Conservation (phyloP, 208 protist genomes). For the Acanthamoeba royreba region DNA sequence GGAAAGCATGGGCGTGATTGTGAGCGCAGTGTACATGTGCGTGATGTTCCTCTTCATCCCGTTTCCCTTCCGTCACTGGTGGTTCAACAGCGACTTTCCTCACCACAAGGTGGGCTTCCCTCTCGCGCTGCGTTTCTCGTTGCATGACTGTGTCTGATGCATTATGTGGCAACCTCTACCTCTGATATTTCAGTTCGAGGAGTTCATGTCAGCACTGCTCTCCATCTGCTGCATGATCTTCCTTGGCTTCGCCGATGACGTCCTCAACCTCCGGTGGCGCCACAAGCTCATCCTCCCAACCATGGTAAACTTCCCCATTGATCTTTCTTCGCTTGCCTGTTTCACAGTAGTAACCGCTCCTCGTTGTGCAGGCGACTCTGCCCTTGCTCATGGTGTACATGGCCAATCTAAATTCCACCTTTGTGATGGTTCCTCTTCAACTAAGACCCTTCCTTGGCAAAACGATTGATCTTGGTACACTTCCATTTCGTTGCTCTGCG, state of each 20-base stretch:
- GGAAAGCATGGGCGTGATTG: conserved; percentile 80
- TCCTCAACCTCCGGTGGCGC: conserved; percentile 93
- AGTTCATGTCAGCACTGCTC: conserved; percentile 89
- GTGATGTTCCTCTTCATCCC: conserved; percentile 78
- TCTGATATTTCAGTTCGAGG: conserved; percentile 56
- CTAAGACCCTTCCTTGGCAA: neutral
- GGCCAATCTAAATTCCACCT: conserved; percentile 66
- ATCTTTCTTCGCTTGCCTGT: conserved; percentile 85
- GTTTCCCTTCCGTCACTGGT: conserved; percentile 21
- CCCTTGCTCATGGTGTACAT: conserved; percentile 69
- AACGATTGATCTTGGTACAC: conserved; percentile 36
- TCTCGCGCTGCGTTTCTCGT: too few relatives aligned
- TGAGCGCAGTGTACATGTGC: conserved; percentile 75
- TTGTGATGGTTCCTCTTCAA: conserved; percentile 85
- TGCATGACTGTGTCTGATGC: too few relatives aligned
- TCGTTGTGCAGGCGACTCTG: neutral
- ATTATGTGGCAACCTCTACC: neutral
- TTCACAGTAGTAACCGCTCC: too few relatives aligned
- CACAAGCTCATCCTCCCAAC: conserved; percentile 97
- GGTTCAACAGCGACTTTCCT: conserved; percentile 51
- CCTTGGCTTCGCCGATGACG: conserved; percentile 99
- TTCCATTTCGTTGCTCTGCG: neutral
- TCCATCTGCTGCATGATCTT: conserved; percentile 97
- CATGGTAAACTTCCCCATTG: conserved; percentile 91
- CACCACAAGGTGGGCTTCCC: conserved; percentile 57